Base-by-base conservation (phyloP, 306 rosid species). In the Glycine tomentella region DNA sequence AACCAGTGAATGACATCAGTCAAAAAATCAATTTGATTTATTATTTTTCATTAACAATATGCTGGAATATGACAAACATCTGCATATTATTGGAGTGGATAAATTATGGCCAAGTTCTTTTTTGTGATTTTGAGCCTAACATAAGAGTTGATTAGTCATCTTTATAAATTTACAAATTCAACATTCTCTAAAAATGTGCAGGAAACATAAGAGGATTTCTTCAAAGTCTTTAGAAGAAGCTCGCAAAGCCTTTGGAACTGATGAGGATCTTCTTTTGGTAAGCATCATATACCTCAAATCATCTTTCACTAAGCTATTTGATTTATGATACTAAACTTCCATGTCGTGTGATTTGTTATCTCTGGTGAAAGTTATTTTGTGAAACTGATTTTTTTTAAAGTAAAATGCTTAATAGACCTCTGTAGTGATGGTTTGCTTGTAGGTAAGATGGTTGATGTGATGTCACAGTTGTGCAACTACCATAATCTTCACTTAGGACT, bases 211-310 rank as follows among this genome's bases (percentile, higher is more conserved):
- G 84, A 87, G 87, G 91, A 82, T 95, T 52, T 88, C 98, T 36
- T 92, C 93, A 20, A 80, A 88, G 59, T 90, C 92, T 78, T 89
- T 95, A 58, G 92, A 93, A 87, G 97, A 90, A 88, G 94, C 97
- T 69, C 97, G 98, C 58, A 93, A 90, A 85, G 85, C 93, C 90
- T 95, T 90, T 68, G 99, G 99, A 63, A 95, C 99, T 15, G 98
- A 95, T 80, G 99, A 95, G 84, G 99, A 95, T 86, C 89, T 95
- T 87, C 92, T 95, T 70, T 84, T 95, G 94, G 97, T 95, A 93
- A 86, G 82, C 25, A 1, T 71, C 15, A 42, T 56, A 74, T 57
- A 69, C 87, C 51, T 53, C 72, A 64, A 67, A 63, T 50, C 61
- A 72, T 58, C 38, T 80, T 63, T 46, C 15, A 44, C 40, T 74